These are phyloP conservation scores for Penicillium sumatraense DNA, from an alignment of 2,329 filamentous ascomycete species.

Conservation along the genomic window DNA sequence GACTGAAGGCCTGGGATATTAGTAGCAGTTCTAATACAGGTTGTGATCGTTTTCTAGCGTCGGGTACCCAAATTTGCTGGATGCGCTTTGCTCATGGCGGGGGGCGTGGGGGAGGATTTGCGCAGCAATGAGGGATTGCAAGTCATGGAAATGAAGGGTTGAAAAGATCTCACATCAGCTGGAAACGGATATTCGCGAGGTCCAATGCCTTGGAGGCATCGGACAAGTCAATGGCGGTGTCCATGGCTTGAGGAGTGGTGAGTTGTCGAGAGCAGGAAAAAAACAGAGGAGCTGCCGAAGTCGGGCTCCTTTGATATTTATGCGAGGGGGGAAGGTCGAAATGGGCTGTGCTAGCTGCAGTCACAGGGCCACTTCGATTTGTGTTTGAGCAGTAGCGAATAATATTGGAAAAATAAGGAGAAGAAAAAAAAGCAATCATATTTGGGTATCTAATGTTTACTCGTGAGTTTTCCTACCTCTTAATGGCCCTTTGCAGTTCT, in stretches of 20 bases:
- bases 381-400: no score
- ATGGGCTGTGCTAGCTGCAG: neutral
- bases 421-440: neutral
- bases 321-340: neutral
- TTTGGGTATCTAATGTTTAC: neutral
- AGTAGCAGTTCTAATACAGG: constrained; percentile 5
- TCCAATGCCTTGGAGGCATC: constrained; percentile 86
- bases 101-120: constrained; percentile 12
- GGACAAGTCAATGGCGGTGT: constrained; percentile 84
- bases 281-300: constrained; percentile 16
- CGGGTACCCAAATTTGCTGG: neutral
- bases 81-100: constrained; percentile 1
- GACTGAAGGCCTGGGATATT: constrained; percentile 58
- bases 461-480: neutral
- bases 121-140: neutral
- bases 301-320: constrained; percentile 9
- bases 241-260: constrained; percentile 63
- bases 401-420: no score
- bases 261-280: constrained; percentile 19
- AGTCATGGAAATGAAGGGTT: neutral
- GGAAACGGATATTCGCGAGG: constrained; percentile 87
- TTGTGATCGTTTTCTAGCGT: neutral
- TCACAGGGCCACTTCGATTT: neutral
- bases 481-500: no score
- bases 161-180: constrained; percentile 72